Evolutionary conservation across 2,329 filamentous ascomycete species (phyloP), one percentile per base, ranked within the genome.

Genomic region (Magnaporthiopsis rhizophila): DNA sequence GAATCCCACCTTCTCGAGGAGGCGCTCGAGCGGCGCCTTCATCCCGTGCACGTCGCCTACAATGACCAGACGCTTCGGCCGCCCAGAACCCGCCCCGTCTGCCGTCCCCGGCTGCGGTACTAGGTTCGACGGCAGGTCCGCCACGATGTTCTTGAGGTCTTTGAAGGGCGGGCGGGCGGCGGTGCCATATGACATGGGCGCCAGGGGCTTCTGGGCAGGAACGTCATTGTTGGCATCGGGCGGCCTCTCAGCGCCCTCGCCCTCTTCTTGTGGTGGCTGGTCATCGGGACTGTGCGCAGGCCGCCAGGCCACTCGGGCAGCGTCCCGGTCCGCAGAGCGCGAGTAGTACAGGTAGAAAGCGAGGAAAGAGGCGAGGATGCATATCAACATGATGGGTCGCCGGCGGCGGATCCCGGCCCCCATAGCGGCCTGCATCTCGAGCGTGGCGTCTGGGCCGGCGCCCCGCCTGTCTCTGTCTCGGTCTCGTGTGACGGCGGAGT

Each of bases 31-130:
- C 66, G 92, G 84, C 15, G 83, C 74, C 69, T 86, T 86, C 79
- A 95, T 95, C 61, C 95, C 95, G 77, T 98, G 94, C 18, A 98
- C 91, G 77, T 99, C 95, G 64, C 95, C 94, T 45, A 98, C 81
- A 66, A 98, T 81, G 45, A 98, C 80, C 30, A 99, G 78, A 24
- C 92, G 81, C 64, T 83, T 85, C 32, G 70, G 59, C 3, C 65
- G n/a, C 3, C 64, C n/a, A 24, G 38, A 18, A 50, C 30, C 15
- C 8, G 62, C 26, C 12, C 53, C 30, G 9, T 59, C 28, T 13
- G 15, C 34, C 30, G 76, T 77, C 3, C 74, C 72, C 24, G 77
- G 65, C 53, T 63, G 66, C 26, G 73, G 70, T 12, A 73, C 62
- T 59, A 72, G 66, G 58, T 73, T 67, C 2, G 70, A 65, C 0